Evolutionary conservation across 2,329 filamentous ascomycete species (phyloP), one percentile per base, ranked within the genome.

Genomic region (Fusarium torreyae): DNA sequence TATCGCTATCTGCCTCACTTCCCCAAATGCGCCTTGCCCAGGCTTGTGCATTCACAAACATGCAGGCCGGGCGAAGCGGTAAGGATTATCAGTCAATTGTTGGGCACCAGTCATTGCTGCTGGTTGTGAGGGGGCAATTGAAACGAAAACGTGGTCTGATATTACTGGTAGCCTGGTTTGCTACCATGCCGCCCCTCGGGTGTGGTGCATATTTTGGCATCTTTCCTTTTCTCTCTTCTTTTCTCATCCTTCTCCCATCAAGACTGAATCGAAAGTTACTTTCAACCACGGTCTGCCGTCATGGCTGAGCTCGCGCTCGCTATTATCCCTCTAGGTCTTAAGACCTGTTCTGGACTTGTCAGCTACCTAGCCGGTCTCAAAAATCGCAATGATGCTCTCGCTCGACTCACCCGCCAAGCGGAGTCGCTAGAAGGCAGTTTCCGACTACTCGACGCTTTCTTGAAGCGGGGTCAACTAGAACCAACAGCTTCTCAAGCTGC

Each of bases 221-320:
- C 7, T 1, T 6, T 7, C 5, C 7, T 22, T 18, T 4, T 36
- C 4, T 3, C 28, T 4, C 4, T 28, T 22, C 7, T 14, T 18
- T 24, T 24, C 22, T 3, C 22, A 24, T 24, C 3, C 5, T 10
- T 6, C 28, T 7, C 18, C 18, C 10, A 31, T 31, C 28, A 31
- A 31, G 28, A 31, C 2, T 31, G 28, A 13, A 10, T 10, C 3
- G 10, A 11, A 13, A 13, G 10, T 13, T 31, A 5, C 28, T 6
- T 18, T 17, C 7, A 7, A 2, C 5, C 13, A 13, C 17, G 9
- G 17, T 3, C 20, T 3, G 2, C 8, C 17, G 13, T 7, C 3
- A 59, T 59, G 56, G 42, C 51, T 3, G 57, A 59, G 15, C 42
- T 59, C 3, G 51, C 57, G 1, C 20, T 59, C 0, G 57, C 57